Base-by-base conservation (phyloP, 2,329 filamentous ascomycete genomes). In the Calonectria pseudoreteaudii region DNA sequence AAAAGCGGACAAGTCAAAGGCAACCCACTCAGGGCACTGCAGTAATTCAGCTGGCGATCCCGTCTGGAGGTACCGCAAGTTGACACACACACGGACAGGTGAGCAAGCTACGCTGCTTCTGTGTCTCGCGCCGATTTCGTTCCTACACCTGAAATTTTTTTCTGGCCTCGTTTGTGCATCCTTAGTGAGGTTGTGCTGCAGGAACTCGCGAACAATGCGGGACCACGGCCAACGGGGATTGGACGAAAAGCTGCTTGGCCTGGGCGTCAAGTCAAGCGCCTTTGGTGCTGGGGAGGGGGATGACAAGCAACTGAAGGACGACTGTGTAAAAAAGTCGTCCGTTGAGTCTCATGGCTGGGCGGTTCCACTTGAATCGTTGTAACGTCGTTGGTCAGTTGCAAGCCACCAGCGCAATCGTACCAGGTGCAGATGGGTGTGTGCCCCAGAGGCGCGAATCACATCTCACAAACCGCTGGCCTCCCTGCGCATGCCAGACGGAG, bases 291-390 rank as follows among this genome's bases (percentile, higher is more conserved):
- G n/a, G 23, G 65, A 67, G 65, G 49, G 49, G 49, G 65, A 20
- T 62, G 56, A 62, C 56, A 62, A 62, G 31, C 34, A 62, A 62
- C 26, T n/a, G 34, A 65, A 49, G 38, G 47, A 38, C 31, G 65
- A 67, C 34, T 53, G 49, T 53, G 50, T 44, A 38, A 30, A 66
- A 66, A 66, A 67, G 70, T 72, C 70, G 36, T 56, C 65, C 66
- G 70, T 66, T 72, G 56, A 72, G 70, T 72, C 52, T 68, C 65
- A 49, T 68, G 53, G 65, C 52, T 38, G 53, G 34, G 44, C 76
- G 75, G 76, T 78, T 74, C 76, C 78, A 74, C 78, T 72, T 62
- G 71, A 52, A 79, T 80, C 78, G 75, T 65, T 74, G 78, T 77
- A 72, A 70, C 69, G 74, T 79, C 75, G 78, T 73, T 79, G 78